Conservation (phyloP, 306 rosid genomes). For the Prinsepia uniflora region DNA sequence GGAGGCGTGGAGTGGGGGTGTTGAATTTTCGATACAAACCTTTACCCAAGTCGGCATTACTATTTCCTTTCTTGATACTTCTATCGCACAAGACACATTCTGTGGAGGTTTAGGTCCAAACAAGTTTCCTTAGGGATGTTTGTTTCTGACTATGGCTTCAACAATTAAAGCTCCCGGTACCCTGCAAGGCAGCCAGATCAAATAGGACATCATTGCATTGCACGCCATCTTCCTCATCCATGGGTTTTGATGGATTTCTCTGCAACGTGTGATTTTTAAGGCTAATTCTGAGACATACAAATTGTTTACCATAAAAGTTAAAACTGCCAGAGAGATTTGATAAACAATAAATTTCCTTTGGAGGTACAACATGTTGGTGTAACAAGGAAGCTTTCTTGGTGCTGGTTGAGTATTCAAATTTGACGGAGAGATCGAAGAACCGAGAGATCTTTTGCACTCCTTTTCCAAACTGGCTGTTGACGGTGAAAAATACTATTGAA, state of each 20-base stretch:
- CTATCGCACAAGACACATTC: background rate
- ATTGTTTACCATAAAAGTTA: background rate
- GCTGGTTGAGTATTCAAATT: background rate
- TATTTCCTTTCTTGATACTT: background rate
- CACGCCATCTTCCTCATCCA: background rate
- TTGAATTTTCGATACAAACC: background rate
- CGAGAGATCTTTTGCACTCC: too few relatives aligned
- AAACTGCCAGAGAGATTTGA: background rate
- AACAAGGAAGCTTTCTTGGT: background rate
- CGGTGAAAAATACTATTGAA: background rate
- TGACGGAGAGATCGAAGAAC: background rate
- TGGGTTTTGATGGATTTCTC: background rate
- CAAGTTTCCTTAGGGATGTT: background rate
- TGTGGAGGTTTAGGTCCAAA: background rate
- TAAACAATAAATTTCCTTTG: background rate
- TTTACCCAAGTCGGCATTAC: background rate
- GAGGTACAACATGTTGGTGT: background rate
- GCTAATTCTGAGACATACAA: background rate
- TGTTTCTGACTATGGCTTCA: background rate
- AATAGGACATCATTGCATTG: background rate
- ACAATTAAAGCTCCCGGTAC: background rate
- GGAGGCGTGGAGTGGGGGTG: too few relatives aligned
- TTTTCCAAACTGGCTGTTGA: background rate
- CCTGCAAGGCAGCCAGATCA: background rate
- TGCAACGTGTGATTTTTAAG: background rate